These are phyloP conservation scores for Athelia sp. DNA, from an alignment of 1,284 basidiomycete genomes.

Conservation along the genomic window DNA sequence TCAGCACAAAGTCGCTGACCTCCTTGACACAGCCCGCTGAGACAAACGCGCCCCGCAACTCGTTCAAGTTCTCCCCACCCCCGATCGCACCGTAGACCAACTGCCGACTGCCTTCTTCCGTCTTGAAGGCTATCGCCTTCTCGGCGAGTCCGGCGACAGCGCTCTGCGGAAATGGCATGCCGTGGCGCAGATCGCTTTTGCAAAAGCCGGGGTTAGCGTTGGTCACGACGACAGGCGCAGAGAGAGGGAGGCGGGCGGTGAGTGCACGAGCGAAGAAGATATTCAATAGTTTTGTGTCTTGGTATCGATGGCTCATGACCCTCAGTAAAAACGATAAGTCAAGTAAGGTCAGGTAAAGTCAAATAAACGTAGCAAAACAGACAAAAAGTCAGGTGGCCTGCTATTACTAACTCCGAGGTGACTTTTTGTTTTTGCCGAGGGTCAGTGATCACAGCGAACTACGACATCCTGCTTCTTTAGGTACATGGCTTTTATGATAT, in stretches of 20 bases:
- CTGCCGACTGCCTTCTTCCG: slow-evolving; percentile 5
- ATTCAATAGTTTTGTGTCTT: slow-evolving; percentile 33
- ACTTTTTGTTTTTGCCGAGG: no score
- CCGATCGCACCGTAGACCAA: slow-evolving; percentile 5
- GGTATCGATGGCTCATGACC: slow-evolving; percentile 19
- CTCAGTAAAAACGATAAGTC: slow-evolving; percentile 12
- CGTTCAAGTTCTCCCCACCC: background rate
- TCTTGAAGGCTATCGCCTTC: background rate
- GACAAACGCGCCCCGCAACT: background rate
- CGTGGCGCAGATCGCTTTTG: slow-evolving; percentile 32
- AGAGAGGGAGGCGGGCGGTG: slow-evolving; percentile 26
- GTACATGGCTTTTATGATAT: no score
- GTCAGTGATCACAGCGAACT: no score
- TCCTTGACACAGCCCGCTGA: background rate
- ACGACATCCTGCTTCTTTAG: no score
- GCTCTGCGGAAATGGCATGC: slow-evolving; percentile 3
- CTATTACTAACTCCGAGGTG: no score
- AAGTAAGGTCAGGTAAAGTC: no score
- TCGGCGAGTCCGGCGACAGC: background rate
- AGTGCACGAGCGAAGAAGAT: slow-evolving; percentile 38
- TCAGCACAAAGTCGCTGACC: background rate
- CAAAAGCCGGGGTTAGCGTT: slow-evolving; percentile 45
- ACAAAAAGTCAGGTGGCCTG: no score
- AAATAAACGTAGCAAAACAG: no score
- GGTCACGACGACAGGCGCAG: slow-evolving; percentile 23